These are phyloP conservation scores for Lonicera japonica DNA, from an alignment of 129 eudicot genomes.

Conservation along the genomic window DNA sequence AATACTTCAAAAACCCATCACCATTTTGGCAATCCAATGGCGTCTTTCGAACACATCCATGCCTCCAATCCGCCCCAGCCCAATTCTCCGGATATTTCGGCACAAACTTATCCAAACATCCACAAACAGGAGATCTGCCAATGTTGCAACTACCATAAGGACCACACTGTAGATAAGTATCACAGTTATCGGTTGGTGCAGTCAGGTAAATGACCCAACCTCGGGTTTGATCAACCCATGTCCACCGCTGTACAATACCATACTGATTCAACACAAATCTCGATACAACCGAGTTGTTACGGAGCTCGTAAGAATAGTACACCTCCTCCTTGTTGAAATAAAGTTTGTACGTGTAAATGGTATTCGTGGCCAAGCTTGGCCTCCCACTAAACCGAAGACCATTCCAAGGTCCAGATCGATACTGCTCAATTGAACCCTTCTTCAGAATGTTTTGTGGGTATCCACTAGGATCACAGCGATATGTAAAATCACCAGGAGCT, in stretches of 20 bases:
- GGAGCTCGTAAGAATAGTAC: constrained; percentile 2
- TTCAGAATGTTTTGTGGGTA: constrained; percentile 20
- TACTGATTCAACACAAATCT: constrained; percentile 5
- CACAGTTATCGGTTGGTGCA: constrained; percentile 23
- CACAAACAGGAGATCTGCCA: constrained; percentile 30
- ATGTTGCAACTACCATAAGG: constrained; percentile 33
- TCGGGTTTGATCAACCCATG: constrained; percentile 12
- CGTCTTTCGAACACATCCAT: constrained; percentile 14
- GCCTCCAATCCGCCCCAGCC: constrained; percentile 10
- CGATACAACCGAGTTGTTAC: background rate
- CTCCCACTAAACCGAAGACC: constrained; percentile 21
- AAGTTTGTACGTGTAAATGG: background rate
- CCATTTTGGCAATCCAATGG: constrained; percentile 5
- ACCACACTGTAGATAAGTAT: constrained; percentile 31
- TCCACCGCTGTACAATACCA: constrained; percentile 16
- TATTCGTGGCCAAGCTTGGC: background rate
- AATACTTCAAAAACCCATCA: constrained; percentile 35
- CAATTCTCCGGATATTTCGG: constrained; percentile 26
- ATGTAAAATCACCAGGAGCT: constrained; percentile 19
- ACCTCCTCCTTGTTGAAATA: constrained; percentile 10
- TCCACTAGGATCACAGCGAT: constrained; percentile 18
- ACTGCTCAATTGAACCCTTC: background rate
- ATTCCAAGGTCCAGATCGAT: constrained; percentile 33
- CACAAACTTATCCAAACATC: constrained; percentile 1
- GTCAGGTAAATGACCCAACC: background rate